Conservation (phyloP, 352 stramenopile species). For the Halophytophthora polymorphica region DNA sequence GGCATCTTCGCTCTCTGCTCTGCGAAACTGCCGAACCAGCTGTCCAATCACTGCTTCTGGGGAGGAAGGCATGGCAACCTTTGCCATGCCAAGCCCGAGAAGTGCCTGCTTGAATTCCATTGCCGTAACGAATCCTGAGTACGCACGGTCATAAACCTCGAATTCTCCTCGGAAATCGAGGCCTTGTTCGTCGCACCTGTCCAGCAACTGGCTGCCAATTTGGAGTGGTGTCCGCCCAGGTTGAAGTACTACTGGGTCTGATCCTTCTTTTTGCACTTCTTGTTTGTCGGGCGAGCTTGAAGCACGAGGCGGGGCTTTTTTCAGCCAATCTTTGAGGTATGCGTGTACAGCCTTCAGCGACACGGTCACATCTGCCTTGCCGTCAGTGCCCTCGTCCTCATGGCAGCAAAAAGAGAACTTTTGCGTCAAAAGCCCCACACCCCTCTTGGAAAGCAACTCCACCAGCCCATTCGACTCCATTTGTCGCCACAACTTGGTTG, state of each 20-base stretch:
- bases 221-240: conserved; percentile 1
- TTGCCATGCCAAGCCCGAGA: conserved; percentile 31
- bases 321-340: conserved; percentile 17
- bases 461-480: conserved; percentile 43
- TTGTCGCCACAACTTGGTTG: conserved; percentile 40
- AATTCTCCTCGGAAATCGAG: conserved; percentile 52
- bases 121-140: conserved; percentile 38
- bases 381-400: conserved; percentile 1
- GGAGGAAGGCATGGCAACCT: conserved; percentile 12
- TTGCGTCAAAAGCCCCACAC: conserved; percentile 32
- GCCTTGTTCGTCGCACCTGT: conserved; percentile 31
- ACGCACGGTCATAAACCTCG: conserved; percentile 41
- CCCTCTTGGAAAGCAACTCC: conserved; percentile 38
- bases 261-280: no score
- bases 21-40: conserved; percentile 55
- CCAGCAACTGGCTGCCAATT: conserved; percentile 25
- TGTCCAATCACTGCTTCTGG: conserved; percentile 45
- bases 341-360: conserved; percentile 31
- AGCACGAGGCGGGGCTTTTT: not conserved
- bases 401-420: conserved; percentile 28
- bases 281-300: no score
- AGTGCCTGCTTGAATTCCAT: conserved; percentile 58
- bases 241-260: not conserved
- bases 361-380: conserved; percentile 11
- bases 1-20: conserved; percentile 16